Evolutionary conservation across 306 rosid species (phyloP).

Genomic region (Acacia acuminata): DNA sequence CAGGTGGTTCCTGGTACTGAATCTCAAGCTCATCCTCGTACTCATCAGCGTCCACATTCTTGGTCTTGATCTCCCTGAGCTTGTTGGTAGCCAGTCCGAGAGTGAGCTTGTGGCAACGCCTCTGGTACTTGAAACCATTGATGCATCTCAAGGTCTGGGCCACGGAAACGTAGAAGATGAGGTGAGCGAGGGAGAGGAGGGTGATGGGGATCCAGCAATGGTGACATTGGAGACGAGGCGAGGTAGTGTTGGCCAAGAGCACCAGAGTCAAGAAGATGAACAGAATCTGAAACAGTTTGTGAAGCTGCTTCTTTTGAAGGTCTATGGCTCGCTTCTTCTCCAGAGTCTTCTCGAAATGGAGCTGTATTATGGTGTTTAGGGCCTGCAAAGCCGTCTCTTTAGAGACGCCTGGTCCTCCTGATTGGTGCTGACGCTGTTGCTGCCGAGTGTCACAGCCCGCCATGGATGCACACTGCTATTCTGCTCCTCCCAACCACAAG

Average conservation of each 20-base stretch:
- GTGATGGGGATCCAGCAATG: slow-evolving; percentile 92
- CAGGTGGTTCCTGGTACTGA: slow-evolving; percentile 91
- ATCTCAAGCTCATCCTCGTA: slow-evolving; percentile 73
- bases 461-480: slow-evolving; percentile 36
- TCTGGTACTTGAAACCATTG: slow-evolving; percentile 92
- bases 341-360: slow-evolving; percentile 84
- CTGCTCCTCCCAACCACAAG: background rate
- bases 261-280: slow-evolving; percentile 69
- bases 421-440: slow-evolving; percentile 28
- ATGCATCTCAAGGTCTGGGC: slow-evolving; percentile 88
- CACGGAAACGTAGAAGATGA: slow-evolving; percentile 83
- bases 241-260: slow-evolving; percentile 49
- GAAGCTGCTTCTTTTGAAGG: slow-evolving; percentile 85
- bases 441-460: slow-evolving; percentile 41
- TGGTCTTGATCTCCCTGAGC: slow-evolving; percentile 70
- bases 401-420: slow-evolving; percentile 31
- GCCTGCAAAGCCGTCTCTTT: slow-evolving; percentile 80
- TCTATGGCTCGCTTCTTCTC: slow-evolving; percentile 83
- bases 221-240: slow-evolving; percentile 79
- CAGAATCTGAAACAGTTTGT: slow-evolving; percentile 72
- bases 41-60: slow-evolving; percentile 26
- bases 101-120: slow-evolving; percentile 93
- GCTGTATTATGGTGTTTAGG: slow-evolving; percentile 82
- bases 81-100: slow-evolving; percentile 80
- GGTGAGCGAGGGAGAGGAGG: slow-evolving; percentile 80